Base-by-base conservation (phyloP, 768 basidiomycete genomes). In the Stropharia rugosoannulata region DNA sequence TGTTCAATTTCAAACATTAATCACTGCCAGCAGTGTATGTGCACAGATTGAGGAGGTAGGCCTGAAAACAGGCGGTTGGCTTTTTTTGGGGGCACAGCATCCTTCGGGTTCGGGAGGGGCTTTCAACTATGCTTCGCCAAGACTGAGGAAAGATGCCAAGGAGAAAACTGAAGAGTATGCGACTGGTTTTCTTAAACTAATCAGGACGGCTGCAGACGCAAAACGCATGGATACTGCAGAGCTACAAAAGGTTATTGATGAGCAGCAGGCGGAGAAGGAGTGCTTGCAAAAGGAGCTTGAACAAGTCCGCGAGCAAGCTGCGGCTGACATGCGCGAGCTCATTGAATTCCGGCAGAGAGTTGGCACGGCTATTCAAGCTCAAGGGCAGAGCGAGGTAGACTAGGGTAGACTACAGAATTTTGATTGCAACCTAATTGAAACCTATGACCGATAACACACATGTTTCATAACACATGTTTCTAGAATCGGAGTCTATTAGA, bases 171-270 rank as follows among this genome's bases (percentile, higher is more conserved):
- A 9, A 4, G 48, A 49, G 7, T 49, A 35, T n/a, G 48, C 32
- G 3, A 49, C 48, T 1, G 18, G 7, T 5, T 49, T 49, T 38
- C 29, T 49, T n/a, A 15, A 16, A 36, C 35, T 49, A 16, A 36
- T 36, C 5, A 32, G 37, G n/a, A 16, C 13, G n/a, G 29, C 29
- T n/a, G 18, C 16, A n/a, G 48, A 35, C 1, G 3, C 48, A n/a
- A 49, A 49, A 22, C 48, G 48, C n/a, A 1, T 19, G 13, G 48
- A 49, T 16, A 37, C 32, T n/a, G 15, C 8, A 4, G 32, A 49
- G 48, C 29, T 49, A 12, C 48, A 49, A 35, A 49, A 49, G 29
- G 18, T 38, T n/a, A 16, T 49, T 49, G 48, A 49, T 3, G 48
- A 48, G 8, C 46, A 48, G 16, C 19, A 16, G 25, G 29, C 9